Evolutionary conservation across 1,284 basidiomycete genomes (phyloP).

Genomic region (Trametes hirsuta): DNA sequence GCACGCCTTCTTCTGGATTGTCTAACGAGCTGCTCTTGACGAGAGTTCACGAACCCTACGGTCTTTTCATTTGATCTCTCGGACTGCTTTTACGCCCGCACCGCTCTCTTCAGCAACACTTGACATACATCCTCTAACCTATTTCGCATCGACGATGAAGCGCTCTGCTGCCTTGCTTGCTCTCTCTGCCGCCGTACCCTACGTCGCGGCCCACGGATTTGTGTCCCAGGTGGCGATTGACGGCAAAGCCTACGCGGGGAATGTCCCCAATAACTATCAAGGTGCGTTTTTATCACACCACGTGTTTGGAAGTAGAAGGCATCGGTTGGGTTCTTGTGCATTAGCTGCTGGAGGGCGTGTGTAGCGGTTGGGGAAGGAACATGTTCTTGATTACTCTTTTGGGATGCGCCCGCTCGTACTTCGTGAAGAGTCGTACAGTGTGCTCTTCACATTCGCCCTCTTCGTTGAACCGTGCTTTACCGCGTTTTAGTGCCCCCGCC

Average conservation of each 20-base stretch:
- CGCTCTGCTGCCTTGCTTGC: conserved; percentile 21
- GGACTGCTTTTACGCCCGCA: background rate
- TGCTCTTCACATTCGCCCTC: background rate
- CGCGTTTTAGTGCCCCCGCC: background rate
- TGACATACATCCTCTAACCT: background rate
- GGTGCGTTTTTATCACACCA: conserved; percentile 11
- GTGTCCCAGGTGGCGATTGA: conserved; percentile 26
- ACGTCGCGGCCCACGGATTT: conserved; percentile 27
- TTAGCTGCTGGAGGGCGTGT: background rate
- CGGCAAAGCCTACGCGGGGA: conserved; percentile 26
- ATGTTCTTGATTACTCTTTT: background rate
- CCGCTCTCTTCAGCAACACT: background rate
- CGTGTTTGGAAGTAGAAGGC: background rate
- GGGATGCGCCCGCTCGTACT: background rate
- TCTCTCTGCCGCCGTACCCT: conserved; percentile 14
- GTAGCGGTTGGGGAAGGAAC: background rate
- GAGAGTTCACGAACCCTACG: conserved; percentile 17
- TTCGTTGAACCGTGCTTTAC: background rate
- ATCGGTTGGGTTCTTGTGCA: background rate
- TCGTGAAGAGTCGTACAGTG: background rate
- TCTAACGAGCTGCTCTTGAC: conserved; percentile 24
- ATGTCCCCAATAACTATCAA: conserved; percentile 36
- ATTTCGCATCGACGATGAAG: conserved; percentile 20
- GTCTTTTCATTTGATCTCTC: conserved; percentile 4
- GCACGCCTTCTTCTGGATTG: conserved; percentile 9